phyloP scores from a whole-genome alignment of 2,329 filamentous ascomycete genomes.

The Ascochyta fabae region DNA sequence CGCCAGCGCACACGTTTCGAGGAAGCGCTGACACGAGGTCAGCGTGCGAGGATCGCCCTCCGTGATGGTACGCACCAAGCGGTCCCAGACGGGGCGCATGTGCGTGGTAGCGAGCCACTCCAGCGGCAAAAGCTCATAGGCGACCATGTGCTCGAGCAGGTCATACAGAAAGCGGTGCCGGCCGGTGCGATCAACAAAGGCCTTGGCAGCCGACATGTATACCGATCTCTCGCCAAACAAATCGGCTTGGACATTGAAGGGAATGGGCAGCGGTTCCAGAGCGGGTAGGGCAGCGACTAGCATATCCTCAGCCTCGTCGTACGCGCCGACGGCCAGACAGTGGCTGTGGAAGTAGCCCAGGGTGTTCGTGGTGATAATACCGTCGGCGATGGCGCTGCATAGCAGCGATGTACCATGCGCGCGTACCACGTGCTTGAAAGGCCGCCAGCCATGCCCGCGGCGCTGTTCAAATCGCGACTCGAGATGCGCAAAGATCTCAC shows the following conservation, averaged over 20 bases:
- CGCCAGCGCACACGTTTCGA: constrained; percentile 38
- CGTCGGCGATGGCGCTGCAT: constrained; percentile 45
- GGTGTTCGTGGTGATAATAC: constrained; percentile 34
- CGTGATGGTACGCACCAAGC: constrained; percentile 41
- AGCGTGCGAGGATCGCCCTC: constrained; percentile 36
- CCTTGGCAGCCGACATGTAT: constrained; percentile 36
- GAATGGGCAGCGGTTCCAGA: constrained; percentile 33
- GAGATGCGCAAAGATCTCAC: constrained; percentile 51
- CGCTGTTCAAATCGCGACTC: constrained; percentile 45
- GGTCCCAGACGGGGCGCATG: constrained; percentile 46
- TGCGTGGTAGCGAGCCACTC: constrained; percentile 49
- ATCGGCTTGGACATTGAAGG: constrained; percentile 33
- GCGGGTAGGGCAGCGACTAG: constrained; percentile 36
- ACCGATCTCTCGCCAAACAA: constrained; percentile 37
- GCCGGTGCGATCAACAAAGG: constrained; percentile 38
- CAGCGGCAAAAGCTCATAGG: constrained; percentile 42
- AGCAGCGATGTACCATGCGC: constrained; percentile 51
- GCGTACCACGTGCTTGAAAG: constrained; percentile 50
- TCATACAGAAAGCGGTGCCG: constrained; percentile 44
- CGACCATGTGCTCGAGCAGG: constrained; percentile 43
- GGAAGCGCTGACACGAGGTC: constrained; percentile 36
- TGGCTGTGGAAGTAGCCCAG: constrained; percentile 36
- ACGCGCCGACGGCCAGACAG: constrained; percentile 40
- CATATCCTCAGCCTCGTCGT: constrained; percentile 46
- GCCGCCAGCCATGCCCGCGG: constrained; percentile 46